These are phyloP conservation scores for Hansenula lynferdii DNA, from an alignment of 1,139 yeast genomes.

Conservation along the genomic window DNA sequence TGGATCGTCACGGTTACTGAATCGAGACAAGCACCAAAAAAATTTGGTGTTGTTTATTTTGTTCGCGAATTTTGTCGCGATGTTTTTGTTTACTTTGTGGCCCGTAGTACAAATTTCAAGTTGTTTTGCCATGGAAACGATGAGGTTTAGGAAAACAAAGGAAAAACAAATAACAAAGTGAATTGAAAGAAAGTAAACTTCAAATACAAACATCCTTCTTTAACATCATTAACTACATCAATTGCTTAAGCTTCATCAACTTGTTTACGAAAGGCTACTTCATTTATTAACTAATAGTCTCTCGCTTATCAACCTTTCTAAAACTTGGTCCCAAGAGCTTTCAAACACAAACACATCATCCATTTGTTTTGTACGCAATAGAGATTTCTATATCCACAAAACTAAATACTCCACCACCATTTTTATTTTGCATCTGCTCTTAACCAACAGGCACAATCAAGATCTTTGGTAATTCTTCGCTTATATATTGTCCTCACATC, in stretches of 20 bases:
- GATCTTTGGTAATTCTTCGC: no score
- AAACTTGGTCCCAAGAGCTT: background rate
- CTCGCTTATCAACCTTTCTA: background rate
- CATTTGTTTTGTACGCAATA: background rate
- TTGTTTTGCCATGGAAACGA: constrained; percentile 2
- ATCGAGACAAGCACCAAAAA: no score
- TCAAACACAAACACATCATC: background rate
- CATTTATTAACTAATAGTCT: background rate
- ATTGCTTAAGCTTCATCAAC: background rate
- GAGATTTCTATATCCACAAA: no score
- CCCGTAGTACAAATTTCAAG: no score
- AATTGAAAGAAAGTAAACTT: no score
- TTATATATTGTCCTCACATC: no score
- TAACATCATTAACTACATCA: no score
- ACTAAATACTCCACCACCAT: no score
- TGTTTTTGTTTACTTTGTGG: constrained; percentile 1
- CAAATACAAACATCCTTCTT: no score
- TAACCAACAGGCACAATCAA: no score
- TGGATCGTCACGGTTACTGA: background rate
- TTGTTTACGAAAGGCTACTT: background rate
- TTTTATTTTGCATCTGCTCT: no score
- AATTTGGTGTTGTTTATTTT: background rate
- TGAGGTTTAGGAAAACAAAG: constrained; percentile 2
- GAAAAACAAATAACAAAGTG: background rate
- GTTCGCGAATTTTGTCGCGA: background rate